These are phyloP conservation scores for Boletus rubropictus DNA, from an alignment of 768 basidiomycete genomes.

Conservation along the genomic window DNA sequence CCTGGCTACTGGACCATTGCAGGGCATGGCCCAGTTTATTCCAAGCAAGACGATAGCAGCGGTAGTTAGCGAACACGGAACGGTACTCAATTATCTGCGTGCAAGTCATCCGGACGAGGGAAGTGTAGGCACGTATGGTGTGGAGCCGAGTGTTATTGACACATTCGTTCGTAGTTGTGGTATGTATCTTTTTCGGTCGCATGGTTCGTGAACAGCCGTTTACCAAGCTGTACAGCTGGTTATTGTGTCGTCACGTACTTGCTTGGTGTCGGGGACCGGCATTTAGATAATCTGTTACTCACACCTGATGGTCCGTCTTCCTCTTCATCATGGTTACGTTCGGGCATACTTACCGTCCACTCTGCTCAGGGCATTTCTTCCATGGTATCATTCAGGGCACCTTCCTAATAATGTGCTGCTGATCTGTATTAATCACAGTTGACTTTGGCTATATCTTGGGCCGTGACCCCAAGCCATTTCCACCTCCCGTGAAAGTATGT, in stretches of 20 bases:
- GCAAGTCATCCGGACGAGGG: conserved; percentile 89
- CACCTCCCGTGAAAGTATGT: conserved; percentile 96
- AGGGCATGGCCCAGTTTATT: conserved; percentile 96
- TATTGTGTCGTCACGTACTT: conserved; percentile 97
- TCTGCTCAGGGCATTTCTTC: conserved; percentile 78
- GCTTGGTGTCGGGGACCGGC: conserved; percentile 94
- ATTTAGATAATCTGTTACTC: conserved; percentile 90
- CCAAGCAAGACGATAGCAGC: conserved; percentile 93
- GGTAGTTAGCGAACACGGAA: conserved; percentile 89
- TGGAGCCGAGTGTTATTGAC: conserved; percentile 91
- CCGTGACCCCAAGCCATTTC: conserved; percentile 95
- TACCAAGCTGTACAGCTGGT: conserved; percentile 56
- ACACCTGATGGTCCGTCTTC: conserved; percentile 72
- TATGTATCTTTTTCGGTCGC: conserved; percentile 37
- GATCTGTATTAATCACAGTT: conserved; percentile 43
- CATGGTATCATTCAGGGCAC: conserved; percentile 56
- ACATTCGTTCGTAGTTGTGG: conserved; percentile 97
- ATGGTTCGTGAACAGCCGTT: conserved; percentile 3
- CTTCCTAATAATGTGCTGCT: neutral
- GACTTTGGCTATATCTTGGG: conserved; percentile 99
- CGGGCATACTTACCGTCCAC: neutral
- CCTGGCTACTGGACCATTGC: conserved; percentile 82
- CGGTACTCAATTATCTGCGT: conserved; percentile 81
- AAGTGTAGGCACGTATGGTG: conserved; percentile 88
- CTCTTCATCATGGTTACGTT: neutral